These are phyloP conservation scores for Penicillium coffeae DNA, from an alignment of 495 filamentous ascomycete species.

Conservation along the genomic window DNA sequence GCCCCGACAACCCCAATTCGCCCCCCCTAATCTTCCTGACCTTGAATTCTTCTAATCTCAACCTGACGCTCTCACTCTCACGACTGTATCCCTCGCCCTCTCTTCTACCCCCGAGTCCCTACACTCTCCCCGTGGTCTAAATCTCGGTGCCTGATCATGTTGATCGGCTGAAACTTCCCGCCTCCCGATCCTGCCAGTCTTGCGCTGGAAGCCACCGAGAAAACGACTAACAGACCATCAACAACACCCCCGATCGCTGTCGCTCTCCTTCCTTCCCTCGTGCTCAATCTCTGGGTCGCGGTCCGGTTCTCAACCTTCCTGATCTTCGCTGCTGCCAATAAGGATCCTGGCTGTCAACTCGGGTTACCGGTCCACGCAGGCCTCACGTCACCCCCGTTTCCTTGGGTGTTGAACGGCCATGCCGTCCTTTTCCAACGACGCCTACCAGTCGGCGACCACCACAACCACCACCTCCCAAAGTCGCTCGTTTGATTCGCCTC, in stretches of 20 bases:
- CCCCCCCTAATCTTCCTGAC: slow-evolving; percentile 16
- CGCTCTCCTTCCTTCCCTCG: slow-evolving; percentile 9
- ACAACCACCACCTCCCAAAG: slow-evolving; percentile 34
- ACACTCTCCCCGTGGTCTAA: neutral
- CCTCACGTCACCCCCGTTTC: slow-evolving; percentile 30
- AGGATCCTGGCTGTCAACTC: slow-evolving; percentile 22
- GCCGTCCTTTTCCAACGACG: slow-evolving; percentile 43
- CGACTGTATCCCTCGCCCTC: no score
- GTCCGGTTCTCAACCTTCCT: slow-evolving; percentile 20
- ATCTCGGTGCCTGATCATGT: slow-evolving; percentile 10
- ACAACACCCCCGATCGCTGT: neutral
- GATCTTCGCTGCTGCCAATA: slow-evolving; percentile 18
- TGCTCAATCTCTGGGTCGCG: slow-evolving; percentile 13
- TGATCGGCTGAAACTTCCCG: slow-evolving; percentile 14
- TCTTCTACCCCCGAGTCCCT: neutral
- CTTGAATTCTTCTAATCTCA: neutral
- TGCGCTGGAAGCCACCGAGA: slow-evolving; percentile 2
- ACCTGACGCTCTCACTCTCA: no score
- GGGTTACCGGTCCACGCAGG: slow-evolving; percentile 29
- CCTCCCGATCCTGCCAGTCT: slow-evolving; percentile 10
- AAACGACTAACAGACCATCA: neutral
- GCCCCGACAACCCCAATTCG: slow-evolving; percentile 11
- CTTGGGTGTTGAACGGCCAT: slow-evolving; percentile 17
- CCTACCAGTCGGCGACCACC: slow-evolving; percentile 26
- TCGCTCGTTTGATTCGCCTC: slow-evolving; percentile 37